phyloP scores from a whole-genome alignment of 805 yeast species.

The Candida bentonensis region DNA sequence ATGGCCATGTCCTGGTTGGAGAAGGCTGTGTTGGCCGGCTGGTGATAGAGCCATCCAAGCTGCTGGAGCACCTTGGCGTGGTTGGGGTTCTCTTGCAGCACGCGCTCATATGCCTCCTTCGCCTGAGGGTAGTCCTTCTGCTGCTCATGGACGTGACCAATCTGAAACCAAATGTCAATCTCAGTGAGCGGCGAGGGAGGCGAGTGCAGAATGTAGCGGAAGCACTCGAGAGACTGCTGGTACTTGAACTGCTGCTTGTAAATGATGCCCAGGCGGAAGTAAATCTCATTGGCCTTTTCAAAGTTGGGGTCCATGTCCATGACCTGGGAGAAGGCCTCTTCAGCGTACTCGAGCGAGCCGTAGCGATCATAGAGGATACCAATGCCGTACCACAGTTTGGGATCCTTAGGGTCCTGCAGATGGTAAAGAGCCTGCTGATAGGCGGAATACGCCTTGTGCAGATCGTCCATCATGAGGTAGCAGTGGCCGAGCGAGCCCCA shows the following conservation, averaged over 20 bases:
- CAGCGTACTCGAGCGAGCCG: conserved; percentile 94
- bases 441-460: conserved; percentile 90
- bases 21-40: conserved; percentile 45
- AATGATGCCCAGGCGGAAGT: conserved; percentile 89
- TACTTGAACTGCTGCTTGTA: conserved; percentile 89
- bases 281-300: conserved; percentile 92
- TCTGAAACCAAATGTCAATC: conserved; percentile 97
- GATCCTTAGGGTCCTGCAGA: conserved; percentile 84
- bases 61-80: conserved; percentile 95
- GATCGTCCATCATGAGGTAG: conserved; percentile 89
- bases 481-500: conserved; percentile 96
- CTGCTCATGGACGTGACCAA: conserved; percentile 90
- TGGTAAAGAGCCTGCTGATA: conserved; percentile 92
- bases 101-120: conserved; percentile 89
- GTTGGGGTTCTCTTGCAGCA: conserved; percentile 73
- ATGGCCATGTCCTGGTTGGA: conserved; percentile 76
- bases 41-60: conserved; percentile 85
- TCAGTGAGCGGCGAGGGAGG: conserved; percentile 95
- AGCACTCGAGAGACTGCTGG: conserved; percentile 82
- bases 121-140: conserved; percentile 87
- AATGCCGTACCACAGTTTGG: conserved; percentile 96
- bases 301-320: conserved; percentile 91
- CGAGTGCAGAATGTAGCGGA: conserved; percentile 74
- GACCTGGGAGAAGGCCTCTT: conserved; percentile 94
- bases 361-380: conserved; percentile 93